Conservation (phyloP, 2,329 filamentous ascomycete genomes). For the Epichloe sp. region DNA sequence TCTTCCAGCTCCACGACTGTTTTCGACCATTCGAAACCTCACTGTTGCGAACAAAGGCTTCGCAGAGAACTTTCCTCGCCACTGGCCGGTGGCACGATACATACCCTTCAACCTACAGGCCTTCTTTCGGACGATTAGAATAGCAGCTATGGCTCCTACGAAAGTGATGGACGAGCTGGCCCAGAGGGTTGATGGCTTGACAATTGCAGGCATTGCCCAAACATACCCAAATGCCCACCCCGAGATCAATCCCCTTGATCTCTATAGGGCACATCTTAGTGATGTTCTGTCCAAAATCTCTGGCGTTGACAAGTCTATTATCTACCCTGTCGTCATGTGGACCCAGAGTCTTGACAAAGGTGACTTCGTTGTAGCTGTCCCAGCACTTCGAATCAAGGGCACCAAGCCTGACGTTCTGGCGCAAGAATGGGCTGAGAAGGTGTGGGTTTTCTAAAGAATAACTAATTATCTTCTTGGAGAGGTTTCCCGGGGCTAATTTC, state of each 20-base stretch:
- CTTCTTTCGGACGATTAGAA: not conserved
- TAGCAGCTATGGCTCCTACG: constrained; percentile 1
- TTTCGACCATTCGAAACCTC: constrained; percentile 1
- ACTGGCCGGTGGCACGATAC: not conserved
- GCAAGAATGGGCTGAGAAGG: constrained; percentile 48
- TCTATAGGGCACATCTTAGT: constrained; percentile 68
- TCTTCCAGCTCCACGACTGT: not conserved
- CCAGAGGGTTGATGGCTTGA: constrained; percentile 7
- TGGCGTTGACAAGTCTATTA: constrained; percentile 54
- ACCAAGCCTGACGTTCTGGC: constrained; percentile 51
- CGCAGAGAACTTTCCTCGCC: not conserved
- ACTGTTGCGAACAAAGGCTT: not conserved
- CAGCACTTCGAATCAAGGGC: constrained; percentile 66
- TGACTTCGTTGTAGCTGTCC: constrained; percentile 65
- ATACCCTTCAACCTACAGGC: not conserved
- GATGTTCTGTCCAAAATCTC: constrained; percentile 54
- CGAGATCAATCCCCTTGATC: constrained; percentile 61
- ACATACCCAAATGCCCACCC: constrained; percentile 47
- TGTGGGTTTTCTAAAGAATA: constrained; percentile 14
- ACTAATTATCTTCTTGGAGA: not conserved
- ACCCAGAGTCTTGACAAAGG: constrained; percentile 70
- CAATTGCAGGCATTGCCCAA: constrained; percentile 2
- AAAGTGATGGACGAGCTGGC: constrained; percentile 5
- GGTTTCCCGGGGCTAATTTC: not conserved
- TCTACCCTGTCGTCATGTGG: constrained; percentile 68